Percentiles rank a stretch among this genome's conserved stretches.
phyloP scores from a whole-genome alignment of 331 rosid species.

The Quercus phellos region DNA sequence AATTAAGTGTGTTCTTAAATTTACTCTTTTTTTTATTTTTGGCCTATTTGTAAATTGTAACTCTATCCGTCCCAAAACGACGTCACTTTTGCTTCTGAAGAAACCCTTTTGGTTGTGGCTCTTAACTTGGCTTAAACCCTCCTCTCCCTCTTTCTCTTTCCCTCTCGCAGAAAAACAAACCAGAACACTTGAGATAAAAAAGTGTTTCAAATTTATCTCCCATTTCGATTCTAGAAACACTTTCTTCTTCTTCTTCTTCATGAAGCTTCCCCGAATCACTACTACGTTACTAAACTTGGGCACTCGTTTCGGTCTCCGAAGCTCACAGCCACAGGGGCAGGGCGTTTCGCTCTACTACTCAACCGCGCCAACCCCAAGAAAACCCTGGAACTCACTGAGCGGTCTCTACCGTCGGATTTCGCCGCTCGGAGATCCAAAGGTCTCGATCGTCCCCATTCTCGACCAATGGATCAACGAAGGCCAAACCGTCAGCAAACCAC shows the following conservation, averaged over 20 bases:
- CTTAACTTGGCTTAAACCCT: too few relatives aligned
- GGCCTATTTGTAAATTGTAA: too few relatives aligned
- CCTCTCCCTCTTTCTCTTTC: too few relatives aligned
- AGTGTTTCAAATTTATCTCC: too few relatives aligned
- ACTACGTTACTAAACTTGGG: background rate
- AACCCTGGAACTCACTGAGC: background rate
- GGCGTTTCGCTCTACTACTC: background rate
- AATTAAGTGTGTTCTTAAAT: too few relatives aligned
- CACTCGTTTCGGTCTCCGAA: background rate
- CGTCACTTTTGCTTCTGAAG: too few relatives aligned
- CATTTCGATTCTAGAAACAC: too few relatives aligned
- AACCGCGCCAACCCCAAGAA: background rate
- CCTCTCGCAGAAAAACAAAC: too few relatives aligned
- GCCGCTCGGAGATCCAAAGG: background rate
- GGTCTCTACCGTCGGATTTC: constrained; percentile 18
- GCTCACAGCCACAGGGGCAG: background rate
- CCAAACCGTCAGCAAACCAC: background rate
- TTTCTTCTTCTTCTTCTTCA: background rate
- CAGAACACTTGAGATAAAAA: too few relatives aligned
- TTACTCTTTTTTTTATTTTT: too few relatives aligned
- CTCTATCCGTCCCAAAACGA: too few relatives aligned
- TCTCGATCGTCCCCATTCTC: constrained; percentile 15
- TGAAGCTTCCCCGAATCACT: background rate
- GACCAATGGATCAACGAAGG: constrained; percentile 26
- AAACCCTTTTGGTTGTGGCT: too few relatives aligned